Evolutionary conservation across 2,329 filamentous ascomycete genomes (phyloP).

Genomic region (Colletotrichum somersetense): DNA sequence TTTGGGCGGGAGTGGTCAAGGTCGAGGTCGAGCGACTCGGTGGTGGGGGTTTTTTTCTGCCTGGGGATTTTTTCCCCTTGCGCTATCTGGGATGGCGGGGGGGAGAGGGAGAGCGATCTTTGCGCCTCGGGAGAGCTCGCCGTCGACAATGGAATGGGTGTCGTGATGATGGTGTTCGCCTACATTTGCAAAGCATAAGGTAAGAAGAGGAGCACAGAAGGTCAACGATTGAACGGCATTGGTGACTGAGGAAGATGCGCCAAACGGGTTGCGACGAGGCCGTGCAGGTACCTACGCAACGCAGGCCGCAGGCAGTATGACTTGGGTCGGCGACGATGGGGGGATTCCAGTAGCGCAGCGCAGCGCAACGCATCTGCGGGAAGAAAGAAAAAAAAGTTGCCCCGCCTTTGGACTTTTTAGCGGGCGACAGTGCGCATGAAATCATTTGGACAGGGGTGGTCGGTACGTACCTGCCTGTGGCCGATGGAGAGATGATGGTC

Average conservation of each 20-base stretch:
- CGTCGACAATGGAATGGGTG: not conserved
- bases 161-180: not conserved
- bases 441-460: not conserved
- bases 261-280: constrained; percentile 3
- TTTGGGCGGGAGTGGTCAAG: not conserved
- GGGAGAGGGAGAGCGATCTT: not conserved
- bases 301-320: not conserved
- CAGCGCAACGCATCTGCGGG: too few relatives aligned
- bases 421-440: constrained; percentile 4
- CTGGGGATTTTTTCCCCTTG: constrained; percentile 4
- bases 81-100: not conserved
- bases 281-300: not conserved
- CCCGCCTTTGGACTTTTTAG: constrained; percentile 25
- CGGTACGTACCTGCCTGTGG: too few relatives aligned
- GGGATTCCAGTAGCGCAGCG: constrained; percentile 3
- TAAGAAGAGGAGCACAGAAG: not conserved
- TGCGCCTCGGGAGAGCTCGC: constrained; percentile 8
- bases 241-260: not conserved
- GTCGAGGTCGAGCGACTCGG: constrained; percentile 2
- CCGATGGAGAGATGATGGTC: too few relatives aligned
- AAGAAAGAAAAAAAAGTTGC: constrained; percentile 15
- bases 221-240: constrained; percentile 23
- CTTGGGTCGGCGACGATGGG: constrained; percentile 43
- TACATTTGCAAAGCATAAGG: constrained; percentile 17
- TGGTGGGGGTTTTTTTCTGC: constrained; percentile 12